Evolutionary conservation across 2,329 filamentous ascomycete species (phyloP).

Genomic region (Aquanectria penicillioides): DNA sequence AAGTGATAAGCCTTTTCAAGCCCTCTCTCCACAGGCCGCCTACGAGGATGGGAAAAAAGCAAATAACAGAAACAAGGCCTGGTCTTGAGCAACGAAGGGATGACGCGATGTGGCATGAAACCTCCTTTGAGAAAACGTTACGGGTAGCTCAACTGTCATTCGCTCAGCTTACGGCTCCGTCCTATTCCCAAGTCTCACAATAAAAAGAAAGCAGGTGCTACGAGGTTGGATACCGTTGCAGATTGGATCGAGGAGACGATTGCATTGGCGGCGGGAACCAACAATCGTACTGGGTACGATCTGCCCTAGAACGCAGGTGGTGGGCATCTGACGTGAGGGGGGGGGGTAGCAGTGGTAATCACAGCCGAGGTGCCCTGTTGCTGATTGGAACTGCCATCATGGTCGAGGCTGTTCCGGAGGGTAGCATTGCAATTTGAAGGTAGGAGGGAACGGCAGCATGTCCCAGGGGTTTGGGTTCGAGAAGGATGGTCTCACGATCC

Average conservation of each 20-base stretch:
- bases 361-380: conserved; percentile 3
- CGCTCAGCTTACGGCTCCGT: neutral
- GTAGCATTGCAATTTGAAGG: conserved; percentile 21
- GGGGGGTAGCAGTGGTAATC: neutral
- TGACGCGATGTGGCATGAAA: conserved; percentile 4
- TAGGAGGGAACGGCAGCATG: conserved; percentile 8
- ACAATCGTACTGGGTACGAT: conserved; percentile 12
- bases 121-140: neutral
- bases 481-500: conserved; percentile 21
- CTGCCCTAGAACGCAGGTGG: neutral
- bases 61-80: neutral
- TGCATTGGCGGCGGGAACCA: conserved; percentile 18
- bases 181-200: neutral
- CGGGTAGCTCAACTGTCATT: neutral
- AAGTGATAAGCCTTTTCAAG: neutral
- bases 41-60: neutral
- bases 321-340: conserved; percentile 5
- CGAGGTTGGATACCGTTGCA: neutral
- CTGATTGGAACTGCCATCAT: conserved; percentile 1
- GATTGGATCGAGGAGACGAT: conserved; percentile 8
- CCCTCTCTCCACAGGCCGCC: neutral
- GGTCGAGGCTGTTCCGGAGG: conserved; percentile 4
- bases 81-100: neutral
- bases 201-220: conserved; percentile 16
- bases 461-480: conserved; percentile 20